These are phyloP conservation scores for Sporobolomyces phaffii DNA, from an alignment of 768 basidiomycete species.

Conservation along the genomic window DNA sequence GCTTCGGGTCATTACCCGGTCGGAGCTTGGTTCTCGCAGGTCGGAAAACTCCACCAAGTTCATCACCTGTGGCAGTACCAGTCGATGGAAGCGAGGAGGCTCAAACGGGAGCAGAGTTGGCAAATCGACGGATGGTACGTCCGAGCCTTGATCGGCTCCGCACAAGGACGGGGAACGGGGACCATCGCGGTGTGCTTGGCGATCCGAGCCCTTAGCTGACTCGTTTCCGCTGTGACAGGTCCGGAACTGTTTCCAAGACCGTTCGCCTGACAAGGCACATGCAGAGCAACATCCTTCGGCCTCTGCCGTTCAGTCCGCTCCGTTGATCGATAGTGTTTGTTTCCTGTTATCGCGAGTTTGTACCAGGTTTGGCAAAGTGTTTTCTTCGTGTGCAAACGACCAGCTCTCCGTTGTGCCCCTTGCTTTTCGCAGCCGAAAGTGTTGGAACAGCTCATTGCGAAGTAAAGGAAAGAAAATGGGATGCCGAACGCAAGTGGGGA, in stretches of 20 bases:
- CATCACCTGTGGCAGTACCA: slow-evolving; percentile 98
- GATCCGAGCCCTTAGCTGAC: not conserved
- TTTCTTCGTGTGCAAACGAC: too few species aligned
- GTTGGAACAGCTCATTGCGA: too few species aligned
- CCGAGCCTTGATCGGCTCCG: slow-evolving; percentile 56
- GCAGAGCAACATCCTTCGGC: slow-evolving; percentile 76
- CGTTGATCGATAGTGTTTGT: slow-evolving; percentile 11
- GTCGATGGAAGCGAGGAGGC: slow-evolving; percentile 51
- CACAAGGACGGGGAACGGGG: too few species aligned
- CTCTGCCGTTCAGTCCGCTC: slow-evolving; percentile 75
- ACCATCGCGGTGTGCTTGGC: too few species aligned
- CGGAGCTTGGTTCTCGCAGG: slow-evolving; percentile 75
- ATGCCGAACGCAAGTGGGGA: not conserved
- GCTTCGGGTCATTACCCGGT: slow-evolving; percentile 71
- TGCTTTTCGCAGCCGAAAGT: too few species aligned
- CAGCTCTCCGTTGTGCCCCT: too few species aligned
- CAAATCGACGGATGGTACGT: slow-evolving; percentile 90
- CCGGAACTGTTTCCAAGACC: slow-evolving; percentile 53
- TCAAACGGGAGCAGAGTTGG: slow-evolving; percentile 60
- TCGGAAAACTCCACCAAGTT: slow-evolving; percentile 55
- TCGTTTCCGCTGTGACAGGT: not conserved
- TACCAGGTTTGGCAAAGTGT: too few species aligned
- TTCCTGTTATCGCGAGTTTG: too few species aligned
- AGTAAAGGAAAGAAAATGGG: not conserved
- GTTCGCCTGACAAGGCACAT: slow-evolving; percentile 76